Evolutionary conservation across 1,284 basidiomycete species (phyloP).

Genomic region (Naganishia liquefaciens): DNA sequence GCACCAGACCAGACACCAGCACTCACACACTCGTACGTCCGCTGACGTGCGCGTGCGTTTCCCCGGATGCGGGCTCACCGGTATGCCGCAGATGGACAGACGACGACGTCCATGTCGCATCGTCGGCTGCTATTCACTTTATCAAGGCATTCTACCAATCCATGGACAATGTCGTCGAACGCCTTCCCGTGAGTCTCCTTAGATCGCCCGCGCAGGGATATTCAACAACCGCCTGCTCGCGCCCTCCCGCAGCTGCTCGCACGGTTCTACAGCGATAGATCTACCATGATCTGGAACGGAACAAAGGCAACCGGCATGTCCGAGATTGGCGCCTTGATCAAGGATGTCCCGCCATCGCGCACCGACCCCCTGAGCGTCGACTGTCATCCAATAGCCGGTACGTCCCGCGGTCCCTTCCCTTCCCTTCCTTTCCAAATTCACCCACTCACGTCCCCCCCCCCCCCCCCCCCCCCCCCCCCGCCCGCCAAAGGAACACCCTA

Average conservation of each 20-base stretch:
- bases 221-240: not conserved
- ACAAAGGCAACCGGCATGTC: constrained; percentile 20
- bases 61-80: not conserved
- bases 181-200: constrained; percentile 23
- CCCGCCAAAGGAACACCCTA: constrained; percentile 24
- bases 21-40: constrained; percentile 16
- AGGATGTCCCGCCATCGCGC: constrained; percentile 25
- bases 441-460: not conserved
- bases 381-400: constrained; percentile 32
- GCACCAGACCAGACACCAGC: constrained; percentile 10
- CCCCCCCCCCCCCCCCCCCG: not conserved
- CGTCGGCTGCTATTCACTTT: constrained; percentile 31
- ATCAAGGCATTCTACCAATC: constrained; percentile 33
- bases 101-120: constrained; percentile 30
- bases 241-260: constrained; percentile 18
- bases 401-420: not conserved
- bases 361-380: constrained; percentile 28
- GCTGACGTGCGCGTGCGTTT: not conserved
- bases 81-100: constrained; percentile 31
- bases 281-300: constrained; percentile 31
- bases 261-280: constrained; percentile 29
- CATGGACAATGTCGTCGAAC: constrained; percentile 31
- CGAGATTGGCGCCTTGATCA: constrained; percentile 30
- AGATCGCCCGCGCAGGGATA: not conserved
- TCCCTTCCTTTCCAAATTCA: not conserved